Conservation (phyloP, 1,284 basidiomycete genomes). For the Tilletia indica region DNA sequence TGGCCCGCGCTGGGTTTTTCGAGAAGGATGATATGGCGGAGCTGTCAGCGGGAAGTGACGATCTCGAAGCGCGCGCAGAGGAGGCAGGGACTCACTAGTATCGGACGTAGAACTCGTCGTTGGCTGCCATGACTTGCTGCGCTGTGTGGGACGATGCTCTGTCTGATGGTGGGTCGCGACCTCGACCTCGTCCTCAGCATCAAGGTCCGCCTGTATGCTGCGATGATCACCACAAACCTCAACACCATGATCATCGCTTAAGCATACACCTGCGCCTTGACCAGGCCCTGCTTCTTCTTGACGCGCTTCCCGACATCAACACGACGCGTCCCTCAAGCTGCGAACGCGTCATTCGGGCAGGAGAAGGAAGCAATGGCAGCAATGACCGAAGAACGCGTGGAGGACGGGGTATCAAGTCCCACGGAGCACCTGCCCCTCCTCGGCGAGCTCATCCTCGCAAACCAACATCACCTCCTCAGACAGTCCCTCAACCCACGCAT, state of each 20-base stretch:
- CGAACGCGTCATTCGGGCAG: no score
- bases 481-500: conserved; percentile 35
- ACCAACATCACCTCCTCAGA: conserved; percentile 22
- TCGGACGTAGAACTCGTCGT: conserved; percentile 54
- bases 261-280: no score
- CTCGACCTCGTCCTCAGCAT: neutral
- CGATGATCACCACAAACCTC: no score
- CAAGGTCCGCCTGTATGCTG: no score
- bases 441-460: conserved; percentile 4
- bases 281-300: no score
- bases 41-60: no score
- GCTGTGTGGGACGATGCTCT: neutral
- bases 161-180: conserved; percentile 2
- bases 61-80: neutral
- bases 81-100: conserved; percentile 46
- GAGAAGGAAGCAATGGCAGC: neutral
- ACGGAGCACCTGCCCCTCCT: neutral
- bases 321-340: no score
- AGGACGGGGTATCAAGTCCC: neutral
- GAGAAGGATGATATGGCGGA: neutral
- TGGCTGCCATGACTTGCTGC: conserved; percentile 19
- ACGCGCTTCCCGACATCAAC: no score
- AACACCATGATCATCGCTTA: no score
- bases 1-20: conserved; percentile 44
- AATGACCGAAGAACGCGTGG: neutral